Evolutionary conservation across 2,329 filamentous ascomycete genomes (phyloP).

Genomic region (Cyanodermella asteris): DNA sequence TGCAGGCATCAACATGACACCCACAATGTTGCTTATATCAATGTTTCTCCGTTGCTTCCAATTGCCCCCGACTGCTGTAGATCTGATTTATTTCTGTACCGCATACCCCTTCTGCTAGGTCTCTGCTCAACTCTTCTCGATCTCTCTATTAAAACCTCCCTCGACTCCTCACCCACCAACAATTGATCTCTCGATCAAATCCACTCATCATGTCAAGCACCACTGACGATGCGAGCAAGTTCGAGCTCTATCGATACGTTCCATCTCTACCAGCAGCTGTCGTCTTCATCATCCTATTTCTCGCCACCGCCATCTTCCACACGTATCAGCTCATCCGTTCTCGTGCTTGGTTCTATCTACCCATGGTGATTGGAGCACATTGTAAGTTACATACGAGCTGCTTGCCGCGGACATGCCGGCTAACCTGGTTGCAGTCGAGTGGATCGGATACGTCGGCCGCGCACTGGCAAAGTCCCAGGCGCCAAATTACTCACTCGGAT

Average conservation of each 20-base stretch:
- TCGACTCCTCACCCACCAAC: background rate
- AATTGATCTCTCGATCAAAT: background rate
- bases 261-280: conserved; percentile 23
- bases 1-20: too few relatives aligned
- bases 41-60: background rate
- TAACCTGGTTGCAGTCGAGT: conserved; percentile 20
- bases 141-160: background rate
- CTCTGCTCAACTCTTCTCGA: background rate
- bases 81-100: background rate
- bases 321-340: conserved; percentile 16
- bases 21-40: too few relatives aligned
- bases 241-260: conserved; percentile 24
- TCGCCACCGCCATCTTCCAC: conserved; percentile 17
- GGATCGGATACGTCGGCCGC: conserved; percentile 30
- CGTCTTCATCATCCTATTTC: conserved; percentile 21
- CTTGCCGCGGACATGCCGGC: conserved; percentile 3
- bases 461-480: conserved; percentile 19
- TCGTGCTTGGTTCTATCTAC: conserved; percentile 28
- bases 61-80: background rate
- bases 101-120: background rate
- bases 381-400: conserved; percentile 16
- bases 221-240: conserved; percentile 1
- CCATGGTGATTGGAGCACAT: conserved; percentile 29
- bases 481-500: conserved; percentile 20
- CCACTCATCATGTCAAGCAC: conserved; percentile 2